Conservation (phyloP, 2,329 filamentous ascomycete genomes). For the Talaromyces albobiverticillius region DNA sequence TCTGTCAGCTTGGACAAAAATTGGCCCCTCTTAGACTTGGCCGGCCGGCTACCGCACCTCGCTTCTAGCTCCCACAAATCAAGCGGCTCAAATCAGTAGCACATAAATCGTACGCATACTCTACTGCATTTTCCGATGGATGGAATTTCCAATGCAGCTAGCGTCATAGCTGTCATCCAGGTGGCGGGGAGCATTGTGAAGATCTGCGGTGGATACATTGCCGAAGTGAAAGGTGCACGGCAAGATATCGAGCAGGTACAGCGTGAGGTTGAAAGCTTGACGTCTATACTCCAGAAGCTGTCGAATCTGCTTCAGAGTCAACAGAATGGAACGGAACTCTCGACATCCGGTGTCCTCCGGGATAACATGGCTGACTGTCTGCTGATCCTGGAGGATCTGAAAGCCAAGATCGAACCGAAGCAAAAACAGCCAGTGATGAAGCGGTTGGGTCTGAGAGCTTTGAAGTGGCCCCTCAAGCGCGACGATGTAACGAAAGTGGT, state of each 20-base stretch:
- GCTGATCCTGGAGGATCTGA: slow-evolving; percentile 11
- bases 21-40: too few species aligned
- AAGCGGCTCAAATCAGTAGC: too few species aligned
- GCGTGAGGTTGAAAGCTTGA: slow-evolving; percentile 13
- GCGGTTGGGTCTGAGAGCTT: slow-evolving; percentile 22
- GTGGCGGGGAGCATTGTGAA: slow-evolving; percentile 20
- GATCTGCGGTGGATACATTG: slow-evolving; percentile 22
- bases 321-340: slow-evolving; percentile 5
- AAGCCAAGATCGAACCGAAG: slow-evolving; percentile 17
- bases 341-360: not conserved
- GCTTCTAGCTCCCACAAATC: too few species aligned
- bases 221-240: slow-evolving; percentile 22
- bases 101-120: too few species aligned
- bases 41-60: too few species aligned
- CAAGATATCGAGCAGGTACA: slow-evolving; percentile 22
- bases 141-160: slow-evolving; percentile 18
- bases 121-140: not conserved
- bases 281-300: slow-evolving; percentile 17
- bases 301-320: slow-evolving; percentile 14
- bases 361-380: slow-evolving; percentile 10
- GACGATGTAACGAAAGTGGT: slow-evolving; percentile 22
- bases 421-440: slow-evolving; percentile 15
- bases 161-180: slow-evolving; percentile 25
- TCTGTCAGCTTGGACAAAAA: too few species aligned
- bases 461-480: slow-evolving; percentile 30